Evolutionary conservation across 768 basidiomycete species (phyloP).

Genomic region (Suillus lakei): DNA sequence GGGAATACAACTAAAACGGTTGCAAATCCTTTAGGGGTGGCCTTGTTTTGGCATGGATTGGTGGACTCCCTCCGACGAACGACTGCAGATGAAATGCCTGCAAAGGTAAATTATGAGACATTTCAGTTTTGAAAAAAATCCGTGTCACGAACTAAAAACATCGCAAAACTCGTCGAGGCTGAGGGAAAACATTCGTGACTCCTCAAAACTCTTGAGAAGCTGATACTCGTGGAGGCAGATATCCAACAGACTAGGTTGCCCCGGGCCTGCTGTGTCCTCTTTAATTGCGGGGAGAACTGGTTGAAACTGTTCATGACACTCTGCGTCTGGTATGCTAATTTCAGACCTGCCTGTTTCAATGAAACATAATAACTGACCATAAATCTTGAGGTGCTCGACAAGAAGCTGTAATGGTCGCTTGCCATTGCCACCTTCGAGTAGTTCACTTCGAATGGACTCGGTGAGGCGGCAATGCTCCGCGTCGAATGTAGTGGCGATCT

Average conservation of each 20-base stretch:
- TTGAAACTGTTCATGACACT: background rate
- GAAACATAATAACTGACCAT: slow-evolving; percentile 35
- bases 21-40: slow-evolving; percentile 52
- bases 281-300: background rate
- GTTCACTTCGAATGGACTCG: slow-evolving; percentile 25
- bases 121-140: background rate
- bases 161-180: background rate
- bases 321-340: background rate
- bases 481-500: slow-evolving; percentile 43
- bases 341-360: background rate
- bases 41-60: slow-evolving; percentile 31
- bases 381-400: slow-evolving; percentile 39
- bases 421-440: slow-evolving; percentile 28
- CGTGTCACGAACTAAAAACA: background rate
- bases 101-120: background rate
- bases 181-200: background rate
- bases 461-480: slow-evolving; percentile 32
- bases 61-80: background rate
- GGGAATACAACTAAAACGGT: slow-evolving; percentile 58
- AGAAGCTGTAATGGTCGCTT: slow-evolving; percentile 44
- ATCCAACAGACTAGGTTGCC: background rate
- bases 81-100: background rate
- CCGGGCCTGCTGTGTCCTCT: background rate
- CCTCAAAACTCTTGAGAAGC: background rate
- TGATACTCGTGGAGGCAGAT: background rate